These are phyloP conservation scores for Neurospora sp. DNA, from an alignment of 495 filamentous ascomycete species.

Conservation along the genomic window DNA sequence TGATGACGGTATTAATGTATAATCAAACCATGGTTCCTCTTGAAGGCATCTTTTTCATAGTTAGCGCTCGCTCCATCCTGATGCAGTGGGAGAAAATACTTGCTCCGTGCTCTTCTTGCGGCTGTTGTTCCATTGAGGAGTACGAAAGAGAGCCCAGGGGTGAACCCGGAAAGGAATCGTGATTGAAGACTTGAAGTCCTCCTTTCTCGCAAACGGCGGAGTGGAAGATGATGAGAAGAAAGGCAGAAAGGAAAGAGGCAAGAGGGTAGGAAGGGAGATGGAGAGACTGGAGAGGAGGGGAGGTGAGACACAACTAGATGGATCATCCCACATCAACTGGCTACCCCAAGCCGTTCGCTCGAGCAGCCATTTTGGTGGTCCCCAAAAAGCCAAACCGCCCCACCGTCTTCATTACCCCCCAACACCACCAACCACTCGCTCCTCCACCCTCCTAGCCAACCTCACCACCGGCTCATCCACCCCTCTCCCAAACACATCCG, in stretches of 20 bases:
- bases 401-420: not conserved
- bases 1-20: not conserved
- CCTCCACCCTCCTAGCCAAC: conserved; percentile 36
- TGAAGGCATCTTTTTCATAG: not conserved
- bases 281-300: not conserved
- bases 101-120: not conserved
- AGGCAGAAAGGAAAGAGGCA: not conserved
- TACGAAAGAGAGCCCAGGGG: not conserved
- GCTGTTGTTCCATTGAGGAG: not conserved
- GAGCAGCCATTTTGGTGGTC: not conserved
- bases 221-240: not conserved
- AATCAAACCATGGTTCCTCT: too few relatives aligned
- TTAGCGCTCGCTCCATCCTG: not conserved
- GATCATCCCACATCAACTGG: not conserved
- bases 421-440: conserved; percentile 1
- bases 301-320: not conserved
- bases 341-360: not conserved
- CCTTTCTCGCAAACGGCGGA: not conserved
- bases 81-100: not conserved
- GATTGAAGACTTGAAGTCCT: not conserved
- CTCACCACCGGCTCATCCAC: conserved; percentile 36
- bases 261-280: not conserved
- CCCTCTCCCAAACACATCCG: conserved; percentile 37
- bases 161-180: not conserved
- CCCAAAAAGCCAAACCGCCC: not conserved